phyloP scores from a whole-genome alignment of 1,284 basidiomycete genomes.

The Pterula multifida region DNA sequence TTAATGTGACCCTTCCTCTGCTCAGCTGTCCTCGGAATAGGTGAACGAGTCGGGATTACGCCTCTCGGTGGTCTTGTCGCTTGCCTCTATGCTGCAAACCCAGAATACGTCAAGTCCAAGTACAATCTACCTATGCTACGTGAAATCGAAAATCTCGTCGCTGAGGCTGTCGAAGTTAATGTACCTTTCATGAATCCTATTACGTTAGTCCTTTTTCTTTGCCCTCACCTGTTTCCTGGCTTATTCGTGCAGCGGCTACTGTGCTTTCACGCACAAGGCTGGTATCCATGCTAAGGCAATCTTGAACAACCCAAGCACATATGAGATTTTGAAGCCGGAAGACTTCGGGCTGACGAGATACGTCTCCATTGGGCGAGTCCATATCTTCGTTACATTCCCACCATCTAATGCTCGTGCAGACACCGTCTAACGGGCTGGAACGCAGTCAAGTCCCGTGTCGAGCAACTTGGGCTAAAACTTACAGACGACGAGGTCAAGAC shows the following conservation, averaged over 20 bases:
- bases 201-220: conserved; percentile 38
- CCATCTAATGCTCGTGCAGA: conserved; percentile 21
- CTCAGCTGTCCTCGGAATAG: conserved; percentile 84
- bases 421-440: conserved; percentile 98
- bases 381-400: background rate
- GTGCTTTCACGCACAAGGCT: conserved; percentile 99
- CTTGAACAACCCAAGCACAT: conserved; percentile 98
- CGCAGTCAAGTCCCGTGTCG: conserved; percentile 97
- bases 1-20: conserved; percentile 5
- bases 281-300: conserved; percentile 99
- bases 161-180: conserved; percentile 96
- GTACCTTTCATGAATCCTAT: conserved; percentile 96
- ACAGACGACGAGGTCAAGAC: conserved; percentile 71
- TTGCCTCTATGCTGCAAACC: conserved; percentile 92
- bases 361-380: conserved; percentile 83
- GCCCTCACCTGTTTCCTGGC: conserved; percentile 3
- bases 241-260: conserved; percentile 64
- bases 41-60: conserved; percentile 98
- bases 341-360: conserved; percentile 98
- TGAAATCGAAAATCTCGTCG: conserved; percentile 98
- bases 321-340: conserved; percentile 95
- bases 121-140: conserved; percentile 97
- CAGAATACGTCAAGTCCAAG: conserved; percentile 98
- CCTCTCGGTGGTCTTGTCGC: conserved; percentile 96
- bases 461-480: conserved; percentile 83